Conservation (phyloP, 2,329 filamentous ascomycete genomes). For the Trichoderma sp. region DNA sequence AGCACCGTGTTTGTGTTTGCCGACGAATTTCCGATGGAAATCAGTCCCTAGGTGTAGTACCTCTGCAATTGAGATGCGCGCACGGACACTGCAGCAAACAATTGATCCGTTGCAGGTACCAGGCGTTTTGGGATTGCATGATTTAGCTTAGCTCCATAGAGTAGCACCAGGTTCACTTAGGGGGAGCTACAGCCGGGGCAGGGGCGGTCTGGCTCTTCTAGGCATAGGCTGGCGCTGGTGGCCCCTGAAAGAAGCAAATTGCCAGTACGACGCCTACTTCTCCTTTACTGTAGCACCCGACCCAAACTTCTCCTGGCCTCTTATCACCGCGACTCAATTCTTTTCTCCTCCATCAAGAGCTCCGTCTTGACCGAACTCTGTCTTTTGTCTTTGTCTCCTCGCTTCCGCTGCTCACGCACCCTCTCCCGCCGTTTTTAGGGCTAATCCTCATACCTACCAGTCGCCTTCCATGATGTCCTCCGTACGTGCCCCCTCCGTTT, state of each 20-base stretch:
- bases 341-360: constrained; percentile 21
- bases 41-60: not conserved
- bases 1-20: not conserved
- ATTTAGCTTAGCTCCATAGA: not conserved
- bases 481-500: constrained; percentile 5
- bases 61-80: not conserved
- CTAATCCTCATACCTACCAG: not conserved
- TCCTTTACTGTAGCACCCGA: constrained; percentile 22
- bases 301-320: constrained; percentile 19
- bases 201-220: constrained; percentile 23
- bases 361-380: constrained; percentile 11
- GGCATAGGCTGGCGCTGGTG: constrained; percentile 9
- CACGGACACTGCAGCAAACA: not conserved
- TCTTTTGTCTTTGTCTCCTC: constrained; percentile 12
- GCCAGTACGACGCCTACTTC: constrained; percentile 20
- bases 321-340: constrained; percentile 19
- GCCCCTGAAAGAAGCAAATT: constrained; percentile 21
- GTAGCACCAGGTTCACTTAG: not conserved
- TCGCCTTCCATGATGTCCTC: constrained; percentile 31
- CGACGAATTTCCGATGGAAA: not conserved
- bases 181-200: constrained; percentile 22
- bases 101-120: not conserved
- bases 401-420: constrained; percentile 12
- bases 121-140: not conserved
- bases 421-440: constrained; percentile 12